Base-by-base conservation (phyloP, 2,329 filamentous ascomycete genomes). In the Aspergillus jensenii region DNA sequence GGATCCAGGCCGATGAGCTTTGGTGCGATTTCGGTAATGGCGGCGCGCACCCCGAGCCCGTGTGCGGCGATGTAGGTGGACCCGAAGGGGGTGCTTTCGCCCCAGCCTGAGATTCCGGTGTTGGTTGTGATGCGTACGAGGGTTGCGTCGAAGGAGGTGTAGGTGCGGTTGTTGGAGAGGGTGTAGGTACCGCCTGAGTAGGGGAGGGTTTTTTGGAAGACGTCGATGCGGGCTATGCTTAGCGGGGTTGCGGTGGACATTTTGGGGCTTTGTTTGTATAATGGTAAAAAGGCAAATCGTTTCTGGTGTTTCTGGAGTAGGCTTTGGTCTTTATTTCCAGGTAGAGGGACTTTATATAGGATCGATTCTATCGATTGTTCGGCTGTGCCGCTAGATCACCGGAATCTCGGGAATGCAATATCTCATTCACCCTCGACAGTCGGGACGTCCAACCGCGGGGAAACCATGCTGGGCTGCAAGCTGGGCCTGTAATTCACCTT, bases 1-100 rank as follows among this genome's bases (percentile, higher is more conserved):
- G 65, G 68, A 49, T 69, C 67, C 0, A 69, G 61, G 6, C 66
- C 66, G 45, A 71, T 57, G 3, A 63, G 50, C 5, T 63, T 58
- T 0, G 67, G 65, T 9, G 67, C 68, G 11, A 69, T 66, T 37
- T 64, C 59, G n/a, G 63, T 62, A 25, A 69, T 67, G 3, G 58
- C 67, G 5, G 67, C 62, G 37, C 67, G 56, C 6, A 67, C 62
- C 5, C 67, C 67, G 6, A 58, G 61, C 0, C 7, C 52, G 17
- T 70, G 66, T 3, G 65, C 50, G 15, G 68, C 62, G 17, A 68
- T 49, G 46, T 64, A 69, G 40, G 21, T 40, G 59, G 33, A 49
- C 5, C 40, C 67, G 55, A 65, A 69, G 46, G 57, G 67, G 4
- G 65, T 68, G 51, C 63, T 69, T 56, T 70, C 68, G 6, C 66